Percentiles rank a stretch among this genome's conserved stretches.
phyloP scores from a whole-genome alignment of 148 eudicot genomes.

The Rhododendron griersonianum region DNA sequence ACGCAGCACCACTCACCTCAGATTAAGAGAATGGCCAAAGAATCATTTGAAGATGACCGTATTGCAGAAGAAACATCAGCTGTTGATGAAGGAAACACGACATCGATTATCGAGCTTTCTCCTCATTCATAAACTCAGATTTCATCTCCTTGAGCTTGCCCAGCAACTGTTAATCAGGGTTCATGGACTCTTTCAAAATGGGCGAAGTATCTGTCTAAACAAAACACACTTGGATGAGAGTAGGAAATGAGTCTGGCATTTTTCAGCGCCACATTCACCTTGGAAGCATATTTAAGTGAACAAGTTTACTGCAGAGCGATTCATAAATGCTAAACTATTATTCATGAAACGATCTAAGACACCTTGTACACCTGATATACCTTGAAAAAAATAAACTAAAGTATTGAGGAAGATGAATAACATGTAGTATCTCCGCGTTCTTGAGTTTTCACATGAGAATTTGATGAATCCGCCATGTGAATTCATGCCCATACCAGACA shows the following conservation, averaged over 20 bases:
- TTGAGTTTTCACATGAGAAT: not conserved
- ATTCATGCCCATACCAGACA: not conserved
- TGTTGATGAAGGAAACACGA: conserved; percentile 9
- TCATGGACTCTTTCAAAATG: not conserved
- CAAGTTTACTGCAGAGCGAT: not conserved
- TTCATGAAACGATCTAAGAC: not conserved
- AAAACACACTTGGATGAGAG: not conserved
- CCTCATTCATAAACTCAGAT: not conserved
- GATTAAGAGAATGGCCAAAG: not conserved
- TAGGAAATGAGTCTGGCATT: not conserved
- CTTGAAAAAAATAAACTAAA: not conserved
- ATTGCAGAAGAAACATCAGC: conserved; percentile 6
- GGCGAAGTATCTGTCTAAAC: not conserved
- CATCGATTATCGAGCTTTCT: conserved; percentile 18
- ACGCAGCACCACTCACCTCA: not conserved
- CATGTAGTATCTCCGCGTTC: not conserved
- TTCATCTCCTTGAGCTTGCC: not conserved
- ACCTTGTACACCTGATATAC: not conserved
- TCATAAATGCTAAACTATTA: not conserved
- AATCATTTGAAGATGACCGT: conserved; percentile 8
- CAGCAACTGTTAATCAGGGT: not conserved
- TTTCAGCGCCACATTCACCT: not conserved
- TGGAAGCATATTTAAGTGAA: not conserved
- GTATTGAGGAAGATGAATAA: not conserved
- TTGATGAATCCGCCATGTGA: not conserved